Evolutionary conservation across 2,329 filamentous ascomycete genomes (phyloP), one percentile per base, ranked within the genome.

Genomic region (Calonectria pauciramosa): DNA sequence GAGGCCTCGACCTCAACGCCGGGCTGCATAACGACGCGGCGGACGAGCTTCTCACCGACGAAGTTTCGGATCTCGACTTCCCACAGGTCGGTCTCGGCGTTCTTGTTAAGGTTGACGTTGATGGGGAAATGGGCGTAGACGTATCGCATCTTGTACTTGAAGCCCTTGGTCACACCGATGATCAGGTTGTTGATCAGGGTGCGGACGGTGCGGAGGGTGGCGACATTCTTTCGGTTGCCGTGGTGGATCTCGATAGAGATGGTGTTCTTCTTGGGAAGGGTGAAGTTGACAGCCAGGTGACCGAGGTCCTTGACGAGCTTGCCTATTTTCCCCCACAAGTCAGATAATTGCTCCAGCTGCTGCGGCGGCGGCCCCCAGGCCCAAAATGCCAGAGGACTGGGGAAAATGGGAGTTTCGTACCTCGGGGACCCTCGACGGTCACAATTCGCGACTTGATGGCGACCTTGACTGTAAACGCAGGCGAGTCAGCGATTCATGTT

Each of bases 71-170:
- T 99, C 94, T 99, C 97, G 86, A 99, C 95, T 89, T 98, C 94
- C 87, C 86, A 94, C 83, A 93, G 89, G 82, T 93, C 96, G 79
- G 95, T 97, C 91, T 99, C 97, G 86, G 88, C 87, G 93, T 96
- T 96, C 94, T 98, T 96, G 85, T 98, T 96, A 83, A 99, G 89
- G 92, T 98, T 99, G 91, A 99, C 96, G 93, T 99, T 99, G 95
- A 99, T 99, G 90, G 97, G 97, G 88, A 99, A 99, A 94, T 99
- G 97, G 88, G 97, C 97, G 89, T 99, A 99, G 89, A 99, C 97
- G 91, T 99, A 99, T 86, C 97, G 95, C 96, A 99, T 99, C 95
- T 99, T 99, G 94, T 99, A 99, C 92, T 97, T 97, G 95, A 94
- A 99, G 83, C 97, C 97, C 92, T 96, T 98, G 88, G 97, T 99